phyloP scores from a whole-genome alignment of 768 basidiomycete genomes.

The Russula brevipes region DNA sequence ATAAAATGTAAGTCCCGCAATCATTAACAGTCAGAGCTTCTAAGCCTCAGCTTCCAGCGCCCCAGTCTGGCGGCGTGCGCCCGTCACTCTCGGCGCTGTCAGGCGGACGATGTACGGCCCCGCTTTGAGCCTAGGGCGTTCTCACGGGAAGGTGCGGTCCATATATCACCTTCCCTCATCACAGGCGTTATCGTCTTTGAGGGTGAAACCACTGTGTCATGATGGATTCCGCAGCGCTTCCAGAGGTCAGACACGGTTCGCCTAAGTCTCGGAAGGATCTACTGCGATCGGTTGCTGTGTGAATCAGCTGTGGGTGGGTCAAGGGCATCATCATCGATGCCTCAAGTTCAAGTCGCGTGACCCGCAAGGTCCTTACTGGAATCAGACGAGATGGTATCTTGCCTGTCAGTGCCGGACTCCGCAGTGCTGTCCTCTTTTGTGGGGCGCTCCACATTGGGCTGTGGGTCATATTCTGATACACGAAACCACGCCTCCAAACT shows the following conservation, averaged over 20 bases:
- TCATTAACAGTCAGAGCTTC: too few relatives aligned
- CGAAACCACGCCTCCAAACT: background rate
- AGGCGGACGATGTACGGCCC: background rate
- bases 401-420: background rate
- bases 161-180: background rate
- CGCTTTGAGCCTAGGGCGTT: background rate
- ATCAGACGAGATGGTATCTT: background rate
- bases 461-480: background rate
- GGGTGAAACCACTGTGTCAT: too few relatives aligned
- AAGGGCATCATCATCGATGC: background rate
- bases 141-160: background rate
- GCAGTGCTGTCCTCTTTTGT: background rate
- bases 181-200: background rate
- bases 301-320: background rate
- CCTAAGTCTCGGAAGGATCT: slow-evolving; percentile 5
- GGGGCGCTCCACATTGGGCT: background rate
- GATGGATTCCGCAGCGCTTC: background rate
- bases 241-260: background rate
- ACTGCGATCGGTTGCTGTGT: background rate
- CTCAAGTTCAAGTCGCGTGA: background rate
- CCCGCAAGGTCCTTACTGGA: too few relatives aligned
- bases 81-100: too few relatives aligned
- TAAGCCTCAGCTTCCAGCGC: background rate
- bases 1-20: too few relatives aligned
- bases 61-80: too few relatives aligned